Evolutionary conservation across 1,284 basidiomycete genomes (phyloP), one percentile per base, ranked within the genome.

Genomic region (Coniferiporia weirii): DNA sequence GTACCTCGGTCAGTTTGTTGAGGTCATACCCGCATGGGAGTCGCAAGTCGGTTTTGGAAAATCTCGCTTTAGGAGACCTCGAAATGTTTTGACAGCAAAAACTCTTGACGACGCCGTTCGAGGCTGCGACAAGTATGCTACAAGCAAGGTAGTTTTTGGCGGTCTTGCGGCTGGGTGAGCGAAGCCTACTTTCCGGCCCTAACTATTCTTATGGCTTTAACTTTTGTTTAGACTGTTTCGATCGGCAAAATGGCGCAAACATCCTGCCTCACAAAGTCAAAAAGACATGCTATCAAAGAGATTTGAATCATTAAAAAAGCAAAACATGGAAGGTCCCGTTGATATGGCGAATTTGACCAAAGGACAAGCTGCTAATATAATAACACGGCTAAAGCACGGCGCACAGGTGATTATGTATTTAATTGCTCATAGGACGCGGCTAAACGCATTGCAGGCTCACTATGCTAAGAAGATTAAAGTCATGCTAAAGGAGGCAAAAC

Each of bases 341-440:
- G 54, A 65, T 52, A 55, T 84, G 15, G 69, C 67, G 51, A 70
- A 61, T 0, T 66, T 94, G 66, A 91, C 81, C 2, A 92, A 89
- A 70, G 91, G 92, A 0, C 79, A 89, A 63, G 90, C 91, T 34
- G 85, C 84, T 0, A 85, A 85, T 63, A 82, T 93, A 45, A 88
- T 94, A 61, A 85, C 84, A 20, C 81, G 90, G 9, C 62, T 91
- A 60, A 89, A 83, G 68, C 86, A 93, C 67, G 92, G 91, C 20
- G 88, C 87, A 38, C 75, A 82, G 73, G 89, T 88, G 67, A 40
- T 34, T 73, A 22, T 57, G 34, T 38, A 44, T 17, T 20, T 10
- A 3, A n/a, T 44, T 10, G 46, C 44, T 20, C 44, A 12, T 15
- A 19, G 12, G 9, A 46, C 19, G 44, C 8, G 13, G 44, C 17